These are phyloP conservation scores for Rhypophila decipiens DNA, from an alignment of 495 filamentous ascomycete species.

Conservation along the genomic window DNA sequence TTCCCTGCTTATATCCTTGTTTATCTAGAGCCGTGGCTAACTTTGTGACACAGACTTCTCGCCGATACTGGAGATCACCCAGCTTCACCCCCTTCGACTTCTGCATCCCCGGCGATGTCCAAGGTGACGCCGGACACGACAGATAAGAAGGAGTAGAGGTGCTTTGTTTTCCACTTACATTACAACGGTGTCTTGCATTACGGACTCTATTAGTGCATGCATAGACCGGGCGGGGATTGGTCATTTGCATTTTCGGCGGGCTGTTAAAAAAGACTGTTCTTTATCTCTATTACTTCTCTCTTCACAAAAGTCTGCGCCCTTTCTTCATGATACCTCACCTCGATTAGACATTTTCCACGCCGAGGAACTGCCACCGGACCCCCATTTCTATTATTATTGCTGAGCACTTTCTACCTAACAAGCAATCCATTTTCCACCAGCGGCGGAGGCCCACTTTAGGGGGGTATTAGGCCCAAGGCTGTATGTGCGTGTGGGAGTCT, in stretches of 20 bases:
- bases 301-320: slow-evolving; percentile 26
- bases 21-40: slow-evolving; percentile 18
- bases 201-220: slow-evolving; percentile 29
- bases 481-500: too few species aligned
- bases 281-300: slow-evolving; percentile 17
- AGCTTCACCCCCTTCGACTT: slow-evolving; percentile 59
- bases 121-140: slow-evolving; percentile 57
- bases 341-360: slow-evolving; percentile 12
- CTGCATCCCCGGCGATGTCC: slow-evolving; percentile 50
- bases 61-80: slow-evolving; percentile 48
- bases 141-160: slow-evolving; percentile 41
- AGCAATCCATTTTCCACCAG: too few species aligned
- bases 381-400: slow-evolving; percentile 8
- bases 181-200: slow-evolving; percentile 22
- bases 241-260: slow-evolving; percentile 37
- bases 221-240: slow-evolving; percentile 35
- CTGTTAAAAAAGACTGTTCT: too few species aligned
- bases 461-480: too few species aligned
- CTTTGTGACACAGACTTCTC: slow-evolving; percentile 32
- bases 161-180: slow-evolving; percentile 20
- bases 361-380: slow-evolving; percentile 4
- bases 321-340: slow-evolving; percentile 24
- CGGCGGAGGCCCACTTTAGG: too few species aligned
- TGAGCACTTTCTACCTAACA: too few species aligned
- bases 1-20: slow-evolving; percentile 15